A percentile compares a stretch with the other conserved stretches of the same genome.
These are phyloP conservation scores for Macrolepiota albuminosa DNA, from an alignment of 768 basidiomycete species.

Conservation along the genomic window DNA sequence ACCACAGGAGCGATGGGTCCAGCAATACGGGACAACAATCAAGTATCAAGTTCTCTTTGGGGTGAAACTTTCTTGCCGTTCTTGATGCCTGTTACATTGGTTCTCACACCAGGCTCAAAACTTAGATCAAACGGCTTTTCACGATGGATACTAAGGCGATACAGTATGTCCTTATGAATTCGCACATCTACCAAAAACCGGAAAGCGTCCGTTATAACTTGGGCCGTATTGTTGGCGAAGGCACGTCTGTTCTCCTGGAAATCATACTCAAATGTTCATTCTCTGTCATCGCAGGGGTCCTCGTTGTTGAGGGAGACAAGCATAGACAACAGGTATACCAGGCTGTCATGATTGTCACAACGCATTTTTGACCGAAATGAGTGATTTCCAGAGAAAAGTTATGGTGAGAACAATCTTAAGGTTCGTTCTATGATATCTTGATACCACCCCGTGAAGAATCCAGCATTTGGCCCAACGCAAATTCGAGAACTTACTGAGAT, in stretches of 20 bases:
- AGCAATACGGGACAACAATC: slow-evolving; percentile 11
- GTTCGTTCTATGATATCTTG: not conserved
- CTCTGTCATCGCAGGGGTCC: slow-evolving; percentile 33
- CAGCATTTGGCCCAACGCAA: slow-evolving; percentile 60
- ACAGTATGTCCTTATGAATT: slow-evolving; percentile 56
- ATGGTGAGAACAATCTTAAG: slow-evolving; percentile 26
- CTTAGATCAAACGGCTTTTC: not conserved
- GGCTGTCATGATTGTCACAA: not conserved
- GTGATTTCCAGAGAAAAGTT: slow-evolving; percentile 32
- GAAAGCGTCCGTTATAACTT: slow-evolving; percentile 31
- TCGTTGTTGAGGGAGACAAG: slow-evolving; percentile 46
- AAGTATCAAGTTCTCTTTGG: slow-evolving; percentile 28
- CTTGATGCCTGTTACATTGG: slow-evolving; percentile 25
- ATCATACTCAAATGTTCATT: not conserved
- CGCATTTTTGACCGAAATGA: not conserved
- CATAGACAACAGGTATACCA: slow-evolving; percentile 38
- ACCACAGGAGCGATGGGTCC: slow-evolving; percentile 12
- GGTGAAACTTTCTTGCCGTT: slow-evolving; percentile 26
- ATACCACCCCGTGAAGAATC: slow-evolving; percentile 39
- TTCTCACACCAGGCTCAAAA: slow-evolving; percentile 15
- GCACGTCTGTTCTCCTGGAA: slow-evolving; percentile 14
- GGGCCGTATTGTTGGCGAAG: slow-evolving; percentile 37
- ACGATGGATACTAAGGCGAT: slow-evolving; percentile 38
- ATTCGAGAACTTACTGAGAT: slow-evolving; percentile 53
- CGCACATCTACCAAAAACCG: slow-evolving; percentile 53